These are phyloP conservation scores for Parietaria judaica DNA, from an alignment of 306 rosid genomes.

Conservation along the genomic window DNA sequence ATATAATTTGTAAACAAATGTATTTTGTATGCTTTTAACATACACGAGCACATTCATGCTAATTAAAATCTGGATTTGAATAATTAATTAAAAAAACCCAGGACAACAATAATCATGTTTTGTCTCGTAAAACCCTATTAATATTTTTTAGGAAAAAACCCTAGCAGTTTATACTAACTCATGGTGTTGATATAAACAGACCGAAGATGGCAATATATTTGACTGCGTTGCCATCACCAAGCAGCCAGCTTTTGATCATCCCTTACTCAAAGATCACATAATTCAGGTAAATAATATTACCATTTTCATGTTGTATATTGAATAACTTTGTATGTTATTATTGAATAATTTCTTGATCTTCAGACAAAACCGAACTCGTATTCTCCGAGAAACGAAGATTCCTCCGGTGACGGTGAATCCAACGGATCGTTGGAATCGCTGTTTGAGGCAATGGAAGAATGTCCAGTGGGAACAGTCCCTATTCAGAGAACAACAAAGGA, in stretches of 20 bases:
- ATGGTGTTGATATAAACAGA: neutral
- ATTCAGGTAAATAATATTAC: slow-evolving; percentile 10
- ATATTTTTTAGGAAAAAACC: no score
- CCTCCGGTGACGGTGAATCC: neutral
- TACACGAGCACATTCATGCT: no score
- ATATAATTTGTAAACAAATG: no score
- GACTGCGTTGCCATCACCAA: slow-evolving; percentile 23
- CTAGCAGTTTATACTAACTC: neutral
- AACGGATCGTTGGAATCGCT: neutral
- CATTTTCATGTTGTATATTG: neutral
- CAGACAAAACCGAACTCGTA: slow-evolving; percentile 12
- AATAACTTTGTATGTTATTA: neutral
- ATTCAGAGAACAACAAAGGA: slow-evolving; percentile 11
- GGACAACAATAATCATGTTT: no score
- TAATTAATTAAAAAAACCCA: neutral
- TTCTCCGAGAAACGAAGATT: neutral
- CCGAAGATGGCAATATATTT: slow-evolving; percentile 7
- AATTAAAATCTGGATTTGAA: neutral
- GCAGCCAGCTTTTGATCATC: slow-evolving; percentile 24
- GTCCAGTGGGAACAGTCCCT: slow-evolving; percentile 19
- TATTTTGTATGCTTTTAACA: no score
- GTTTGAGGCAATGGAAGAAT: neutral
- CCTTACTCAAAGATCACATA: slow-evolving; percentile 22
- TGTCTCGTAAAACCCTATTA: neutral
- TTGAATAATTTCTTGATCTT: neutral